Base-by-base conservation (phyloP, 2,329 filamentous ascomycete genomes). In the Monilinia vaccinii-corymbosi region DNA sequence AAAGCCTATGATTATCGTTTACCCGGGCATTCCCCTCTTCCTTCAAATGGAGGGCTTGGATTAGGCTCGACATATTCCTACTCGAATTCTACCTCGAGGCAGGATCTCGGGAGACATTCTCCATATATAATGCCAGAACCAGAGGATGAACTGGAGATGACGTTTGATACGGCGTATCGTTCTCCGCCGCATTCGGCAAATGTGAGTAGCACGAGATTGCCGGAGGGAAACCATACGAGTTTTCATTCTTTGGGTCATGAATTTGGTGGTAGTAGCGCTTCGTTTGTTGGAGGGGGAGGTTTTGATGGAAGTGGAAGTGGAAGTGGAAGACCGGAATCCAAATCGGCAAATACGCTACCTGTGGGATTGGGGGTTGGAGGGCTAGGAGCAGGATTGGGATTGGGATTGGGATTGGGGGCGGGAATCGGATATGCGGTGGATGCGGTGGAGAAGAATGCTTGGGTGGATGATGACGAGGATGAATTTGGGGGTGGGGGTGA, bases 401-500 rank as follows among this genome's bases (percentile, higher is more conserved):
- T n/a, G n/a, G n/a, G n/a, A 61, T 49, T 42, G 16, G 60, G 46
- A 25, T 38, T 42, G 14, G 63, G 56, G 18, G 44, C 38, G 28
- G 42, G 49, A 51, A 23, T 42, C 9, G 16, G 32, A 42, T 47
- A 52, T 18, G 36, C 16, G n/a, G 31, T 21, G 21, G 62, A 34
- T n/a, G n/a, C n/a, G n/a, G n/a, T n/a, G n/a, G n/a, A n/a, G 67
- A 76, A 62, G 75, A 93, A 79, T 81, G 80, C 88, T 1, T 93
- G 89, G 89, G 85, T 81, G 3, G 87, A 83, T 61, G 78, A 83
- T 10, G 86, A 89, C 48, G 82, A 86, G 31, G 81, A 88, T 56
- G 86, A 89, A 47, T 82, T 86, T 36, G 81, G 88, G 55, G 88
- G 88, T 75, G 85, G 84, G 21, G 80, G 82, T 68, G 87, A 91